Conservation (phyloP, 2,329 filamentous ascomycete species). For the Phyllosticta citriasiana region DNA sequence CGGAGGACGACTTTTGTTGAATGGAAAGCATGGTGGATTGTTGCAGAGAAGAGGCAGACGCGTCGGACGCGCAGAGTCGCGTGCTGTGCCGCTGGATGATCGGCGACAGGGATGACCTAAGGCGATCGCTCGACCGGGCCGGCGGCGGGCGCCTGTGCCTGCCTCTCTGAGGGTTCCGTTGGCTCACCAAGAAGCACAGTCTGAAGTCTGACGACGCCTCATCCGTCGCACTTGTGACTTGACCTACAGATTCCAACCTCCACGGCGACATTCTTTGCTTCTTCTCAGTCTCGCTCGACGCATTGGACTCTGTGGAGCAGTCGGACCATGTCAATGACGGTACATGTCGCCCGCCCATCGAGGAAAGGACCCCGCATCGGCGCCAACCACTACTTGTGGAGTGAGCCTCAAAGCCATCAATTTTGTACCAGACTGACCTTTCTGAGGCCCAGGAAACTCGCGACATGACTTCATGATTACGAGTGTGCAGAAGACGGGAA, state of each 20-base stretch:
- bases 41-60: not conserved
- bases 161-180: too few relatives aligned
- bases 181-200: not conserved
- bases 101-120: not conserved
- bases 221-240: not conserved
- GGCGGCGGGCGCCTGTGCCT: too few relatives aligned
- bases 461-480: not conserved
- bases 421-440: not conserved
- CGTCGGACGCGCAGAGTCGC: not conserved
- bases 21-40: slow-evolving; percentile 36
- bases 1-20: slow-evolving; percentile 17
- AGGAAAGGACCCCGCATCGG: not conserved
- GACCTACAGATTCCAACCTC: not conserved
- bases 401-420: not conserved
- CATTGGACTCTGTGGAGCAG: not conserved
- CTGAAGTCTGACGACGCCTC: not conserved
- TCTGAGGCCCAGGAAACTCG: not conserved
- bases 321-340: not conserved
- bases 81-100: not conserved
- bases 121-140: too few relatives aligned
- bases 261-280: too few relatives aligned
- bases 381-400: not conserved
- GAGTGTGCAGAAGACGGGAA: not conserved
- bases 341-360: slow-evolving; percentile 6
- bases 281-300: too few relatives aligned